A percentile compares a stretch with the other conserved stretches of the same genome.
Evolutionary conservation across 164 flowering plant genomes (phyloP).

Genomic region (Euptelea pleiosperma): DNA sequence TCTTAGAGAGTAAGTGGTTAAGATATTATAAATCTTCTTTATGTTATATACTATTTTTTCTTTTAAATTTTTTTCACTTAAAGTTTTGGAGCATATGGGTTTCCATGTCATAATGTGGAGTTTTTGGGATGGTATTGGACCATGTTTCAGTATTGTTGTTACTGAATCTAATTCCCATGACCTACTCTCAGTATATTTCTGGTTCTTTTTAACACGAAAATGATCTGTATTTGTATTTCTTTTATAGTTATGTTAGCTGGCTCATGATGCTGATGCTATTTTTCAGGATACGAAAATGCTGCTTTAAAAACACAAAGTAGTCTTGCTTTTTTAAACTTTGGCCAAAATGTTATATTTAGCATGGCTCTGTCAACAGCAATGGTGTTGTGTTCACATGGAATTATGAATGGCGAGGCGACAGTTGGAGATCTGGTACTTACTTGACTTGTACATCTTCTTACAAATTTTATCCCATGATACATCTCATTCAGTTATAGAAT

Average conservation of each 20-base stretch:
- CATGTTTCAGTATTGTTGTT: background rate
- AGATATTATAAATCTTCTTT: background rate
- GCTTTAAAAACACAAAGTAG: slow-evolving; percentile 89
- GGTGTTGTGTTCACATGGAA: slow-evolving; percentile 84
- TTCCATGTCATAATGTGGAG: background rate
- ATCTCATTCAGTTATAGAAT: background rate
- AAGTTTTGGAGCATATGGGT: background rate
- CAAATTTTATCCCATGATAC: background rate
- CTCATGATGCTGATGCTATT: slow-evolving; percentile 16
- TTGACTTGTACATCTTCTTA: background rate
- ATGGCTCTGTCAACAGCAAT: slow-evolving; percentile 87
- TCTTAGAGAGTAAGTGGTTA: slow-evolving; percentile 69
- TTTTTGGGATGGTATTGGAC: background rate
- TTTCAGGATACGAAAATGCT: slow-evolving; percentile 86
- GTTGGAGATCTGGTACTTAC: slow-evolving; percentile 89
- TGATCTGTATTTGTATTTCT: background rate
- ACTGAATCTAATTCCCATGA: background rate
- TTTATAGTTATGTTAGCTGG: slow-evolving; percentile 6
- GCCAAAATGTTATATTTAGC: slow-evolving; percentile 91
- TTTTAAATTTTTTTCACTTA: background rate
- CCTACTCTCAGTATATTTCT: background rate
- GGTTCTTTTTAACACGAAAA: background rate
- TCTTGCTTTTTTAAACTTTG: slow-evolving; percentile 87
- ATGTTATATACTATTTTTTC: background rate
- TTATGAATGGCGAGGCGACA: slow-evolving; percentile 78